phyloP scores from a whole-genome alignment of 441 rosid species.

The Theobroma grandiflorum region DNA sequence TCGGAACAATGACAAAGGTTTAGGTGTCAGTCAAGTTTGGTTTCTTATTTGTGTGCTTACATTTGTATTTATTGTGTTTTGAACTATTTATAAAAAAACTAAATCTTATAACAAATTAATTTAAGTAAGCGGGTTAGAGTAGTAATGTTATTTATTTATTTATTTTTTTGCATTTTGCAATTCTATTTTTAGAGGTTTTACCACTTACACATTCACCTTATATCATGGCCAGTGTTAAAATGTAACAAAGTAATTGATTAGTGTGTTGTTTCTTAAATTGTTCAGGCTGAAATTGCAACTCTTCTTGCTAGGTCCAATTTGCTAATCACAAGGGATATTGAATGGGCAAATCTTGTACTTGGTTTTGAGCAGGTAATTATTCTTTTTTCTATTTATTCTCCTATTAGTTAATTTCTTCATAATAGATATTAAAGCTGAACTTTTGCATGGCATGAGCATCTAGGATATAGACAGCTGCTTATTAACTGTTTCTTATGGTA shows the following conservation, averaged over 20 bases:
- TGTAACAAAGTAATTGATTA: constrained; percentile 2
- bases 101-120: not conserved
- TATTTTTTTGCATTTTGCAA: not conserved
- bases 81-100: not conserved
- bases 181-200: not conserved
- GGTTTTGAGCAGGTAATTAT: constrained; percentile 89
- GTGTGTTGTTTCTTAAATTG: constrained; percentile 25
- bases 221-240: not conserved
- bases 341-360: constrained; percentile 94
- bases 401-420: not conserved
- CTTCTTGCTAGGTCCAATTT: constrained; percentile 95
- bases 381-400: not conserved
- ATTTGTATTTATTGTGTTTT: not conserved
- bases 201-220: not conserved
- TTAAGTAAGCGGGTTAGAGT: not conserved
- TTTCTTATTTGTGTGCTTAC: not conserved
- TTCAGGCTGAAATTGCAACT: constrained; percentile 70
- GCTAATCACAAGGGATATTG: constrained; percentile 94
- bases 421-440: not conserved
- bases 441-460: constrained; percentile 3
- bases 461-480: not conserved
- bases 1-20: not conserved
- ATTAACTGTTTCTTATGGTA: not conserved
- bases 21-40: not conserved
- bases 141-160: not conserved